Base-by-base conservation (phyloP, 2,329 filamentous ascomycete genomes). In the Colletotrichum tropicale region DNA sequence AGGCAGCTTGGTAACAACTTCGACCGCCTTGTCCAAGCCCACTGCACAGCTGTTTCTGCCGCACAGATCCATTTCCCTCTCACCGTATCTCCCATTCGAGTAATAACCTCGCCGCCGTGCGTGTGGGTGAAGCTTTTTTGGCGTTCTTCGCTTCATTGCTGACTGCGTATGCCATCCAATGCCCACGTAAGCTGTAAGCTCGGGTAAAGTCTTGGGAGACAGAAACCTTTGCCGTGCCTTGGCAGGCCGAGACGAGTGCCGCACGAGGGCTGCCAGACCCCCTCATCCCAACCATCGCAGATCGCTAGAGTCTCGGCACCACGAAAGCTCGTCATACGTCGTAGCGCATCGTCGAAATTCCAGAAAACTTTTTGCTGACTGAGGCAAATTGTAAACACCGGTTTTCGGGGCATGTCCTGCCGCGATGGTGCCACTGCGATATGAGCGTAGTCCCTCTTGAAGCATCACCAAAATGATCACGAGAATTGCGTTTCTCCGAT, bases 271-370 rank as follows among this genome's bases (percentile, higher is more conserved):
- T 8, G 28, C 3, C 16, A 64, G 61, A 26, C 13, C 52, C 38
- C 18, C 26, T 21, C 43, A 13, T 36, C 26, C 34, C 18, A 61
- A 43, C 32, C 52, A 36, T 36, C 24, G 24, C 62, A 30, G 55
- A 36, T 64, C 32, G 38, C 61, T 66, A 16, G 32, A 24, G 36
- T 64, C 34, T 61, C 26, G 58, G 28, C 61, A 52, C 10, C 30
- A 62, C 61, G 28, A 56, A 70, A 48, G 30, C 62, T 68, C 56
- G 69, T 56, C 73, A 62, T 64, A 72, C 73, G 69, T 64, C 36
- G 61, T 24, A 28, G 58, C 26, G 28, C 60, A 66, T 60, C 60
- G 48, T 21, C 43, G 26, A 58, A 58, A 26, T n/a, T 36, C n/a
- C 32, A 64, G 8, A 38, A 16, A 26, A 38, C 13, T 28, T 8